Evolutionary conservation across 331 rosid genomes (phyloP).

Genomic region (Quercus lobata): DNA sequence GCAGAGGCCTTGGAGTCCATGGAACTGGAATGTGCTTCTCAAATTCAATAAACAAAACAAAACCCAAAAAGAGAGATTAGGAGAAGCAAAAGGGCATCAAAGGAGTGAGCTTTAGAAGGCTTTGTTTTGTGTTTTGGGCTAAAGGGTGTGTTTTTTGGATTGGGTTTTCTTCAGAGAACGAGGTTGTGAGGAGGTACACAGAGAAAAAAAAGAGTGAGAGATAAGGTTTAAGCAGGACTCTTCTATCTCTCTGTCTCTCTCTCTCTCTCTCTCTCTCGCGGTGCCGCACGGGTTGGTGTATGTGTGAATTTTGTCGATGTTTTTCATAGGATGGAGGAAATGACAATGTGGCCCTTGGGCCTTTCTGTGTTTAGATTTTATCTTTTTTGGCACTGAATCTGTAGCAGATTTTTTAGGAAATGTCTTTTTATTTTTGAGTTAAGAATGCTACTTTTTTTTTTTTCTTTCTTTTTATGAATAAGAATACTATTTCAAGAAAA

Average conservation of each 20-base stretch:
- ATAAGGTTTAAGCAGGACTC: constrained; percentile 35
- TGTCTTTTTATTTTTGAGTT: no score
- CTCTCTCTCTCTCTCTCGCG: background rate
- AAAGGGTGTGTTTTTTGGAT: background rate
- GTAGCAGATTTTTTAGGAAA: no score
- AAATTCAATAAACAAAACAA: background rate
- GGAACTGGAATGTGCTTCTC: background rate
- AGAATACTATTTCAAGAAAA: no score
- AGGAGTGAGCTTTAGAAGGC: background rate
- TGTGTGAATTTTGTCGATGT: background rate
- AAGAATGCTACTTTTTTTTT: no score
- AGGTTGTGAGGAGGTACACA: background rate
- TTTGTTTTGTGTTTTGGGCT: background rate
- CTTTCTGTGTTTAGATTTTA: no score
- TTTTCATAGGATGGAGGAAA: background rate
- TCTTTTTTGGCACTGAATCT: no score
- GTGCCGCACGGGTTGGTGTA: background rate
- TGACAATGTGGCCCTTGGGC: no score
- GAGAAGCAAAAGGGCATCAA: background rate
- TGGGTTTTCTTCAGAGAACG: background rate
- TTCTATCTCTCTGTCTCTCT: no score
- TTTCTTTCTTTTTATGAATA: no score
- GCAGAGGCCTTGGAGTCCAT: constrained; percentile 46
- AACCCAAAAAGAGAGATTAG: background rate
- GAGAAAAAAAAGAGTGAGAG: constrained; percentile 9